Evolutionary conservation across 2,329 filamentous ascomycete genomes (phyloP).

Genomic region (Truncatella angustata): DNA sequence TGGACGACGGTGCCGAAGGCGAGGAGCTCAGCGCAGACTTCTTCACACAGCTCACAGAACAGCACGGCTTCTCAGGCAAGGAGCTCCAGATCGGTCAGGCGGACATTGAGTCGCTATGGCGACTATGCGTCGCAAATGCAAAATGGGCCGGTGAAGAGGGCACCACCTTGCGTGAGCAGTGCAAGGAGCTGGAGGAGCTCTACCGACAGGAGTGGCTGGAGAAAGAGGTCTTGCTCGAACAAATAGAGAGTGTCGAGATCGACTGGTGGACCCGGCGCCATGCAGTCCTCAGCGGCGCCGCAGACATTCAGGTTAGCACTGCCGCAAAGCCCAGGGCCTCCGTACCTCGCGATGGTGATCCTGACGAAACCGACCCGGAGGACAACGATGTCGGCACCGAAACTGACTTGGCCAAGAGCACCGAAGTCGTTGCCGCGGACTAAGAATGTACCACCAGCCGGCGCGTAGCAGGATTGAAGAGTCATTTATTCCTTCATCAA

Average conservation of each 20-base stretch:
- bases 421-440: background rate
- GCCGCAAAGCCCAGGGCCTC: background rate
- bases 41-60: conserved; percentile 52
- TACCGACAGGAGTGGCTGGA: conserved; percentile 74
- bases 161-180: conserved; percentile 62
- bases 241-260: conserved; percentile 65
- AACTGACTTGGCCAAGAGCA: background rate
- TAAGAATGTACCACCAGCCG: background rate
- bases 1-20: conserved; percentile 52
- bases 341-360: background rate
- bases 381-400: background rate
- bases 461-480: background rate
- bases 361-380: conserved; percentile 7
- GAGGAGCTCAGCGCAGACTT: conserved; percentile 59
- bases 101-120: conserved; percentile 57
- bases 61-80: conserved; percentile 62
- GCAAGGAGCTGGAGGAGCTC: conserved; percentile 62
- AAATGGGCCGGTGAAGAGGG: conserved; percentile 70
- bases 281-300: conserved; percentile 48
- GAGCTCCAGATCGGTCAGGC: conserved; percentile 55
- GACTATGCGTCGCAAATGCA: conserved; percentile 68
- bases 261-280: conserved; percentile 61
- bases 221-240: conserved; percentile 77
- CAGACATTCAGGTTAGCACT: conserved; percentile 39
- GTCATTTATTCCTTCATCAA: too few relatives aligned